These are phyloP conservation scores for Penicillium mononematosum DNA, from an alignment of 495 filamentous ascomycete species.

Conservation along the genomic window DNA sequence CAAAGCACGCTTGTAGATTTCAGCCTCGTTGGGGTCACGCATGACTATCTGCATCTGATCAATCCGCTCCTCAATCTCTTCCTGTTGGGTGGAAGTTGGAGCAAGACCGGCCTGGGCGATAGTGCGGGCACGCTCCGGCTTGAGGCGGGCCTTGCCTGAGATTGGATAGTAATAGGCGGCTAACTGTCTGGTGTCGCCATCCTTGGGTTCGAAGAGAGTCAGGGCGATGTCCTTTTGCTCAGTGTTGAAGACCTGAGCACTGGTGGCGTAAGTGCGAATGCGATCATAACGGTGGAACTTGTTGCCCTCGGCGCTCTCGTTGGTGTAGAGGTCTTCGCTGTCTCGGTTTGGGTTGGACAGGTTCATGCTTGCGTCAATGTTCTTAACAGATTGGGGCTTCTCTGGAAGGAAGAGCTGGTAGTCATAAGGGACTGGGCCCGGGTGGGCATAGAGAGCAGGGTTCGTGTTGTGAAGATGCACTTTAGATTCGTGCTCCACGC, in stretches of 20 bases:
- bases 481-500: conserved; percentile 50
- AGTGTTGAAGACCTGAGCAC: conserved; percentile 59
- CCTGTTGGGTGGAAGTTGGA: conserved; percentile 34
- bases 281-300: conserved; percentile 71
- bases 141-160: conserved; percentile 62
- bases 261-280: conserved; percentile 81
- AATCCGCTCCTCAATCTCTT: conserved; percentile 42
- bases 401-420: conserved; percentile 79
- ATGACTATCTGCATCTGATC: conserved; percentile 56
- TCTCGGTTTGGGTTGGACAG: conserved; percentile 66
- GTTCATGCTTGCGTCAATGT: conserved; percentile 73
- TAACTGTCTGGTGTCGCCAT: conserved; percentile 49
- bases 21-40: conserved; percentile 53
- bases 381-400: conserved; percentile 51
- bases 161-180: conserved; percentile 92
- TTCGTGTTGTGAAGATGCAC: conserved; percentile 61
- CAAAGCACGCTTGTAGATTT: conserved; percentile 48
- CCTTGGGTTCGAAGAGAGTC: conserved; percentile 62
- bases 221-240: conserved; percentile 57
- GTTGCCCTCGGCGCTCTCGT: conserved; percentile 42
- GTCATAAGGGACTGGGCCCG: conserved; percentile 62
- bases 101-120: conserved; percentile 48
- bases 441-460: conserved; percentile 57
- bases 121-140: conserved; percentile 55
- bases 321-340: conserved; percentile 64